These are phyloP conservation scores for Macrolepiota fuliginosa DNA, from an alignment of 768 basidiomycete species.

Conservation along the genomic window DNA sequence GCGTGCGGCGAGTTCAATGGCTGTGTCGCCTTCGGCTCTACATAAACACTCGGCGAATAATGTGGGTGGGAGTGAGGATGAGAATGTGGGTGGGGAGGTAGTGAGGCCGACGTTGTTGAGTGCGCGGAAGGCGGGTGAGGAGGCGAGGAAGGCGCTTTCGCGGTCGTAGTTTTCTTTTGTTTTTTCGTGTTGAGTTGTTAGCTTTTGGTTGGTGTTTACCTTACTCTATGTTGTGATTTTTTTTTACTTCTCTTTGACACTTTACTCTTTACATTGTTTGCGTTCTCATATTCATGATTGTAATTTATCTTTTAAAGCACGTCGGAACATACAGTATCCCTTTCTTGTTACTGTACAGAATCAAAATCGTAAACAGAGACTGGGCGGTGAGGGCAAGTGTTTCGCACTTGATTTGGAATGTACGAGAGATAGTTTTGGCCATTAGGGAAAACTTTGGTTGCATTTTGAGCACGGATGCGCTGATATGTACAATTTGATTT, in stretches of 20 bases:
- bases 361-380: background rate
- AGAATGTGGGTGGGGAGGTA: conserved; percentile 14
- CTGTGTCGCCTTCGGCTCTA: background rate
- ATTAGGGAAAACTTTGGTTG: too few relatives aligned
- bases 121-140: conserved; percentile 48
- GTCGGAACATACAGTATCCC: background rate
- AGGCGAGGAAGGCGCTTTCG: conserved; percentile 45
- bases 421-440: background rate
- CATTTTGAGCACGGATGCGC: too few relatives aligned
- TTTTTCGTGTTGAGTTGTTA: background rate
- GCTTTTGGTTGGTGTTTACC: background rate
- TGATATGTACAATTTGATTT: too few relatives aligned
- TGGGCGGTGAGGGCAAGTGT: background rate
- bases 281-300: background rate
- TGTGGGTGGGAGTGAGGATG: conserved; percentile 13
- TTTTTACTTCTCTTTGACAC: background rate
- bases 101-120: conserved; percentile 43
- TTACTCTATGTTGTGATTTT: background rate
- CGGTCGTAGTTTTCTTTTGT: conserved; percentile 22
- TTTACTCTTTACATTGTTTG: background rate
- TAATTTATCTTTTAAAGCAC: conserved; percentile 5
- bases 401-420: too few relatives aligned
- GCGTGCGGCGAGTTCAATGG: conserved; percentile 18
- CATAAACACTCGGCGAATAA: too few relatives aligned
- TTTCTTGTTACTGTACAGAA: background rate